phyloP scores from a whole-genome alignment of 2,329 filamentous ascomycete species.

The Graphilbum ipis-grandicollis region DNA sequence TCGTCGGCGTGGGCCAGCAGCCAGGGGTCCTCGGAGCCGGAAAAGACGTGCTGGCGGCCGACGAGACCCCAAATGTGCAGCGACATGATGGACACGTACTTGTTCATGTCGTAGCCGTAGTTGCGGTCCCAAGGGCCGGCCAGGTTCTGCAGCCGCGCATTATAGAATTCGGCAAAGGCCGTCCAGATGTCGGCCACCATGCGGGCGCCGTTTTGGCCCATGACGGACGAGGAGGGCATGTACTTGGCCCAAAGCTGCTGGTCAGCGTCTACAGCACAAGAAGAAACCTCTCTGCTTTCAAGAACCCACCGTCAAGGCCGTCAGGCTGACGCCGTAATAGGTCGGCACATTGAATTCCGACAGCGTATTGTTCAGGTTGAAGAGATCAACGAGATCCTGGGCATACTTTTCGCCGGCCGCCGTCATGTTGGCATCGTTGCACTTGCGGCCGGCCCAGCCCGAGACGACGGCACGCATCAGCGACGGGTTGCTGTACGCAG shows the following conservation, averaged over 20 bases:
- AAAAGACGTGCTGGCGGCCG: slow-evolving; percentile 24
- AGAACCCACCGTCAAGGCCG: slow-evolving; percentile 27
- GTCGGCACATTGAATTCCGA: slow-evolving; percentile 47
- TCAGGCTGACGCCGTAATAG: slow-evolving; percentile 44
- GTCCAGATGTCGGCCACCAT: slow-evolving; percentile 38
- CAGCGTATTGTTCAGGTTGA: slow-evolving; percentile 35
- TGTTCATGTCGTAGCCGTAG: slow-evolving; percentile 48
- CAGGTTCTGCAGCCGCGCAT: slow-evolving; percentile 40
- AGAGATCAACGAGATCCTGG: slow-evolving; percentile 36
- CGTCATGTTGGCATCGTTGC: slow-evolving; percentile 42
- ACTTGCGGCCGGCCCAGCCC: slow-evolving; percentile 37
- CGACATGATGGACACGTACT: slow-evolving; percentile 39
- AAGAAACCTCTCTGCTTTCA: not conserved
- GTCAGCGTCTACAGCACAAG: not conserved
- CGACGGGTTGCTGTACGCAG: slow-evolving; percentile 17
- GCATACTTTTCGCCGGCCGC: slow-evolving; percentile 36
- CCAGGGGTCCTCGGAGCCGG: slow-evolving; percentile 1
- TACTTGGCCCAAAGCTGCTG: slow-evolving; percentile 37
- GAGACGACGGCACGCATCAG: slow-evolving; percentile 46
- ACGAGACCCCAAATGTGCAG: slow-evolving; percentile 41
- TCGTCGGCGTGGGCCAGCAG: slow-evolving; percentile 40
- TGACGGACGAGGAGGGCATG: slow-evolving; percentile 29
- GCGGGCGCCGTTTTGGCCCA: slow-evolving; percentile 29
- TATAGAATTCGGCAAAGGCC: slow-evolving; percentile 23
- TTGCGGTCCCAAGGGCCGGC: slow-evolving; percentile 47